These are phyloP conservation scores for Zygnema circumcarinatum DNA, from an alignment of 139 green algal species.

Conservation along the genomic window DNA sequence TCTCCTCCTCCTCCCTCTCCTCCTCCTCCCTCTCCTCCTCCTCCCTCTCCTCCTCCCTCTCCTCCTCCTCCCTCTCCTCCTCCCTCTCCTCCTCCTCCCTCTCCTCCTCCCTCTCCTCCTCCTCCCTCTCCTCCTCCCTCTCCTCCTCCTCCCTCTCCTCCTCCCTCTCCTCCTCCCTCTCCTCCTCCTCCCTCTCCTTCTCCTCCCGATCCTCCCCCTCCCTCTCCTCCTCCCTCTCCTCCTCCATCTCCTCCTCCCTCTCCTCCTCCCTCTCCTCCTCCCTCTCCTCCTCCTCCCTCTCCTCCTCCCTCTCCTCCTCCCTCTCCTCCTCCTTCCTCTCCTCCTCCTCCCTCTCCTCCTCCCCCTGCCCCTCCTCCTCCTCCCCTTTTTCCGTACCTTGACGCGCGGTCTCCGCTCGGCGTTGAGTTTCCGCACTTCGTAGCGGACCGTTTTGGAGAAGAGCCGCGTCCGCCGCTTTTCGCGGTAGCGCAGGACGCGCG, in stretches of 20 bases:
- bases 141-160: constrained; percentile 8
- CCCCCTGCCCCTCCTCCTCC: not conserved
- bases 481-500: constrained; percentile 43
- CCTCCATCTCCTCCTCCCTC: not conserved
- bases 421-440: constrained; percentile 60
- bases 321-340: constrained; percentile 6
- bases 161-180: constrained; percentile 16
- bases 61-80: not conserved
- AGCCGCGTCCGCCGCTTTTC: constrained; percentile 55
- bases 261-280: constrained; percentile 3
- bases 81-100: not conserved
- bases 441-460: constrained; percentile 59
- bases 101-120: not conserved
- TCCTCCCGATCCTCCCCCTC: too few species aligned
- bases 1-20: not conserved
- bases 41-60: constrained; percentile 17
- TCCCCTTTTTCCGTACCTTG: too few species aligned
- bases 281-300: not conserved
- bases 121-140: not conserved
- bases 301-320: not conserved
- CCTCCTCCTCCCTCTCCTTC: not conserved
- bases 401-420: constrained; percentile 56
- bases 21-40: not conserved
- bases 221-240: not conserved
- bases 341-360: not conserved